Conservation (phyloP, 331 rosid genomes). For the Quercus phellos region DNA sequence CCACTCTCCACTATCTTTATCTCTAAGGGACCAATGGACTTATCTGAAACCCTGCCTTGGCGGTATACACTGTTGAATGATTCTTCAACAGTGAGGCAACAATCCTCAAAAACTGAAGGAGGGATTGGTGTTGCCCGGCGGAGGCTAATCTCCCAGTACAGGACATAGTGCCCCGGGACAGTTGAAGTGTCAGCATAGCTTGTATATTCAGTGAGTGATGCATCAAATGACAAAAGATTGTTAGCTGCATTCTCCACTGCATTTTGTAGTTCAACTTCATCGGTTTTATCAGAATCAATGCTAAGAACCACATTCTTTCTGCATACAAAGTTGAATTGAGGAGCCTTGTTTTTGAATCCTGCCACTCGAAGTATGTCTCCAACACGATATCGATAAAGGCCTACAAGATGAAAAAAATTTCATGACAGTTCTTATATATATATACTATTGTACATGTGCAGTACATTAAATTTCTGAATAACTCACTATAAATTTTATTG, state of each 20-base stretch:
- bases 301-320: constrained; percentile 50
- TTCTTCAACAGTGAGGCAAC: constrained; percentile 43
- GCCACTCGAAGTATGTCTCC: constrained; percentile 57
- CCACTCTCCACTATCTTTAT: constrained; percentile 51
- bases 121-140: constrained; percentile 26
- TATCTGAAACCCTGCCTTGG: constrained; percentile 43
- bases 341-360: constrained; percentile 69
- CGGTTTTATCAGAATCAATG: constrained; percentile 54
- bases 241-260: constrained; percentile 45
- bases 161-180: constrained; percentile 54
- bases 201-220: constrained; percentile 46
- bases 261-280: constrained; percentile 55
- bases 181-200: constrained; percentile 42
- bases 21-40: constrained; percentile 56
- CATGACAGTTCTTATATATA: too few relatives aligned
- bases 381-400: constrained; percentile 50
- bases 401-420: constrained; percentile 17
- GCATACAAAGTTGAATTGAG: constrained; percentile 56
- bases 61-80: constrained; percentile 46
- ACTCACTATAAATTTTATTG: too few relatives aligned
- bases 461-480: too few relatives aligned
- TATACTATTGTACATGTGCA: too few relatives aligned
- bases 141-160: constrained; percentile 46
- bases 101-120: constrained; percentile 33
- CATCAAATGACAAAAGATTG: constrained; percentile 28